A percentile compares a stretch with the other conserved stretches of the same genome.
Conservation (phyloP, 1,284 basidiomycete species). For the Inonotus obliquus region DNA sequence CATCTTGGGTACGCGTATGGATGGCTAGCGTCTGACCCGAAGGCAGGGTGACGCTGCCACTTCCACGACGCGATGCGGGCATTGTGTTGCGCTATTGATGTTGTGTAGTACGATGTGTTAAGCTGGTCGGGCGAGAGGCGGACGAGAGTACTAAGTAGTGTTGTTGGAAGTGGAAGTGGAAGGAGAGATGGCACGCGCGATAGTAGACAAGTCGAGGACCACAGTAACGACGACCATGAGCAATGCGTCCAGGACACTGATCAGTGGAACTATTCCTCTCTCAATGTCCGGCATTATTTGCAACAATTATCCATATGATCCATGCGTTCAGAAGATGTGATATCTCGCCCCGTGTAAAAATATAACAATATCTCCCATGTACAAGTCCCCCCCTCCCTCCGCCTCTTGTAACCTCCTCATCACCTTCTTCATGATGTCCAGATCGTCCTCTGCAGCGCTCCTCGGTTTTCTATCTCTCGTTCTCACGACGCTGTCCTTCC, state of each 20-base stretch:
- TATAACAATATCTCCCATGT: too few species aligned
- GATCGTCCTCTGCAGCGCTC: not conserved
- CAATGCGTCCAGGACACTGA: too few species aligned
- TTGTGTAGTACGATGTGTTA: too few species aligned
- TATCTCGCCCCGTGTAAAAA: too few species aligned
- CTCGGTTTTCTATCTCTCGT: not conserved
- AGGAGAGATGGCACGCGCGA: too few species aligned
- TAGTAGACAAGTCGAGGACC: too few species aligned
- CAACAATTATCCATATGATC: too few species aligned
- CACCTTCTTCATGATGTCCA: not conserved
- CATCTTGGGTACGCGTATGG: constrained; percentile 75
- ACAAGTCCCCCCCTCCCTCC: not conserved
- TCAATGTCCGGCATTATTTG: too few species aligned
- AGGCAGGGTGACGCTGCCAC: constrained; percentile 66
- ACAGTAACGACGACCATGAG: too few species aligned
- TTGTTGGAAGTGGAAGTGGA: not conserved
- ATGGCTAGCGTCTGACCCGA: constrained; percentile 72
- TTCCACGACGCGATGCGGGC: constrained; percentile 68
- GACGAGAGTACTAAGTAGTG: too few species aligned
- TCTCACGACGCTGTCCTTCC: not conserved
- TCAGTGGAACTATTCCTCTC: too few species aligned
- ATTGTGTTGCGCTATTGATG: constrained; percentile 30
- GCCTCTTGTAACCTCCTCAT: not conserved
- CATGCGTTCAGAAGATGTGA: too few species aligned
- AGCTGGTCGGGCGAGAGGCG: not conserved